These are phyloP conservation scores for Pseudocercospora cruenta DNA, from an alignment of 2,329 filamentous ascomycete genomes.

Conservation along the genomic window DNA sequence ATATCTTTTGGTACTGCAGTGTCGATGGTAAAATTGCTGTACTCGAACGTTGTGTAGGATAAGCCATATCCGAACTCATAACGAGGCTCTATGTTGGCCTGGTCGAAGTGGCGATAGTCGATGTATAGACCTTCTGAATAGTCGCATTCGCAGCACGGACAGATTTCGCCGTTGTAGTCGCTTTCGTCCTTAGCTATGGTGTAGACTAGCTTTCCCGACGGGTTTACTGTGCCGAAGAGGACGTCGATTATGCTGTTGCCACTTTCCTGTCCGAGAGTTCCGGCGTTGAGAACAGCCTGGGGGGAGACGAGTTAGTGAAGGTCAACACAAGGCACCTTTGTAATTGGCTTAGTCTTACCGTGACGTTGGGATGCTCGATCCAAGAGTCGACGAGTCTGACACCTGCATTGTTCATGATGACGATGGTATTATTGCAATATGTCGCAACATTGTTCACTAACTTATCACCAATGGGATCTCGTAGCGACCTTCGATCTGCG, in stretches of 20 bases:
- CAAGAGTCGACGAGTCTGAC: slow-evolving; percentile 76
- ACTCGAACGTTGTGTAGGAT: slow-evolving; percentile 77
- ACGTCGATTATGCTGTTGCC: slow-evolving; percentile 79
- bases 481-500: background rate
- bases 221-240: slow-evolving; percentile 81
- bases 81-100: slow-evolving; percentile 65
- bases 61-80: slow-evolving; percentile 72
- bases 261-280: slow-evolving; percentile 80
- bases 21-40: slow-evolving; percentile 63
- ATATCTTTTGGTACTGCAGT: slow-evolving; percentile 65
- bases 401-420: slow-evolving; percentile 85
- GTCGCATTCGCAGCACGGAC: background rate
- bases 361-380: slow-evolving; percentile 76
- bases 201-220: slow-evolving; percentile 62
- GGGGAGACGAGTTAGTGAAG: too few relatives aligned
- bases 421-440: slow-evolving; percentile 85
- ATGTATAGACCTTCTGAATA: slow-evolving; percentile 81
- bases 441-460: slow-evolving; percentile 1
- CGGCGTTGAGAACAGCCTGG: slow-evolving; percentile 73
- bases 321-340: too few relatives aligned
- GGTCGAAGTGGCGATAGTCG: slow-evolving; percentile 78
- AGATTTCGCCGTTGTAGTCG: slow-evolving; percentile 27
- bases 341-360: slow-evolving; percentile 45
- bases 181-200: slow-evolving; percentile 32
- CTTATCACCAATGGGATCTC: background rate